Evolutionary conservation across 2,329 filamentous ascomycete genomes (phyloP), one percentile per base, ranked within the genome.

Genomic region (Colletotrichum limetticola): DNA sequence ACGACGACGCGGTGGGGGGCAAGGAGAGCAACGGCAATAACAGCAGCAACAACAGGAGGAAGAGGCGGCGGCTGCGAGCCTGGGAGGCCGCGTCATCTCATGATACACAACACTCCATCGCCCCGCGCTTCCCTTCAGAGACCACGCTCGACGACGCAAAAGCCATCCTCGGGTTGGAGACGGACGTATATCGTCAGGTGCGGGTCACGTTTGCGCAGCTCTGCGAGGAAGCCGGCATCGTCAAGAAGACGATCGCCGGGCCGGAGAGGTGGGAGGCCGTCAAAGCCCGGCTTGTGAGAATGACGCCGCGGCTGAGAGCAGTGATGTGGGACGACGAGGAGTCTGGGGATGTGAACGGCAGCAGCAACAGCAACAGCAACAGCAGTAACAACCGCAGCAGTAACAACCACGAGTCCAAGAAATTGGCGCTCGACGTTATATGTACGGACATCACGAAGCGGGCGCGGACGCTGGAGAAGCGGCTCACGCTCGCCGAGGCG

Each of bases 361-460:
- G 19, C 14, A 16, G 37, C 5, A 19, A 16, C 35, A 14, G 35
- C 12, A 37, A 14, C 26, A 26, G 26, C 26, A 26, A 26, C 26
- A 26, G 26, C 26, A 26, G 4, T 26, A 26, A 26, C 26, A 26
- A 26, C 26, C 26, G 26, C 26, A 26, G 26, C 26, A 26, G 26
- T 26, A 26, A 16, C 3, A 85, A 91, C 26, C 81, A 89, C 19
- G 91, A 93, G 56, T 85, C 87, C 55, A 93, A 92, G 79, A 87
- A 87, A 49, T 85, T 94, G 58, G 93, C 94, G 0, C 84, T 97
- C 5, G 94, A 97, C 79, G 89, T 95, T 58, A 91, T 97, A 28
- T 95, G 93, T 78, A 92, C 90, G 32, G 94, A 96, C 82, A 93
- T 96, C 35, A 95, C 93, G 1, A 97, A 97, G 82, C 87, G 93